phyloP scores from a whole-genome alignment of 2,329 filamentous ascomycete species.

The Sporothrix protearum region DNA sequence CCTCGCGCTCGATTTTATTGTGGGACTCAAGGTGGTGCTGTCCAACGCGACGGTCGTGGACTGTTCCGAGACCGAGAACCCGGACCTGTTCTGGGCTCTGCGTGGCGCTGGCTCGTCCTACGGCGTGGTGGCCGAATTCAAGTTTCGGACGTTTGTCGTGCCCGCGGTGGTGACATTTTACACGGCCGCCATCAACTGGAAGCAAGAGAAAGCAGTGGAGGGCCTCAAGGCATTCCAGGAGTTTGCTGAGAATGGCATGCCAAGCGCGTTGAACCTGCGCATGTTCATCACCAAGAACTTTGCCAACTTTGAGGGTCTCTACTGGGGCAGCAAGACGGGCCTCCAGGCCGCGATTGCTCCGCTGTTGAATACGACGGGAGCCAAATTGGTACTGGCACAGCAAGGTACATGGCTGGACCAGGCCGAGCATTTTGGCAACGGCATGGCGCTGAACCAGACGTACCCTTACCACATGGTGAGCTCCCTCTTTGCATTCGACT shows the following conservation, averaged over 20 bases:
- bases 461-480: conserved; percentile 33
- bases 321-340: conserved; percentile 36
- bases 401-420: conserved; percentile 35
- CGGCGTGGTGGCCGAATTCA: conserved; percentile 41
- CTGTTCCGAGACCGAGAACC: conserved; percentile 36
- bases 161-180: conserved; percentile 37
- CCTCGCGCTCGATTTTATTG: conserved; percentile 38
- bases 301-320: conserved; percentile 40
- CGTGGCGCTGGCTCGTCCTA: conserved; percentile 43
- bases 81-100: conserved; percentile 44
- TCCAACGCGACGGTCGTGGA: conserved; percentile 37
- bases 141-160: conserved; percentile 40
- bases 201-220: conserved; percentile 30
- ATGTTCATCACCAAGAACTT: conserved; percentile 38
- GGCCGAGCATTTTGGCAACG: conserved; percentile 36
- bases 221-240: conserved; percentile 35
- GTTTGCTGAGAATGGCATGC: conserved; percentile 36
- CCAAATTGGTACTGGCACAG: conserved; percentile 35
- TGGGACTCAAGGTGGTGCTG: conserved; percentile 38
- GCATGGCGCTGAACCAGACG: conserved; percentile 33
- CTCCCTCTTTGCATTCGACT: neutral
- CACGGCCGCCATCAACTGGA: conserved; percentile 33
- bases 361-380: conserved; percentile 37
- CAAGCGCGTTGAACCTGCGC: conserved; percentile 43
- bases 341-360: conserved; percentile 36